Evolutionary conservation across 345 rosid genomes (phyloP).

Genomic region (Populus deltoides): DNA sequence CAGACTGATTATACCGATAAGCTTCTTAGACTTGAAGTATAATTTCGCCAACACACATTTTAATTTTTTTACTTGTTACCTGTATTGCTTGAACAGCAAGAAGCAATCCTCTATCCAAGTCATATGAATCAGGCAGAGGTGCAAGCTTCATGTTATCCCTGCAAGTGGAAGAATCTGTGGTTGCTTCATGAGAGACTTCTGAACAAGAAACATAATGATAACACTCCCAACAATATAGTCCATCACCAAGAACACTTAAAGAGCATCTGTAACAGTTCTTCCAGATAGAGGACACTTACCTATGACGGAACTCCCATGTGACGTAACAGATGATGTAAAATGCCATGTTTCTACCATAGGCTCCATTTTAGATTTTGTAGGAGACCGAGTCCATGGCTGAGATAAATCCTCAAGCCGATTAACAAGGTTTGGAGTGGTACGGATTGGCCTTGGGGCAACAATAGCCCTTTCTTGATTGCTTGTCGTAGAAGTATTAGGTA

Average conservation of each 20-base stretch:
- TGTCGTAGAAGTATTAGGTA: constrained; percentile 43
- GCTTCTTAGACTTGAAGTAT: neutral
- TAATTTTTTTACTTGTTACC: constrained; percentile 41
- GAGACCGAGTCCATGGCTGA: constrained; percentile 99
- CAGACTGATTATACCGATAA: neutral
- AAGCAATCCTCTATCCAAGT: constrained; percentile 93
- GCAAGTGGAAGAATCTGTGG: constrained; percentile 91
- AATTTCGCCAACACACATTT: neutral
- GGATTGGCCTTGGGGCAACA: constrained; percentile 91
- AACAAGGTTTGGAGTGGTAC: constrained; percentile 69
- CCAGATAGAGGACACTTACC: constrained; percentile 48
- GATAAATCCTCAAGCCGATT: constrained; percentile 87
- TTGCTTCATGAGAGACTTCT: constrained; percentile 93
- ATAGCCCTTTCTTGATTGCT: constrained; percentile 65
- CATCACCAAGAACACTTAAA: constrained; percentile 6
- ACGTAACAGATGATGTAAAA: constrained; percentile 54
- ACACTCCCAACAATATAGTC: constrained; percentile 18
- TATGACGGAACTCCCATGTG: constrained; percentile 45
- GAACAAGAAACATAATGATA: constrained; percentile 31
- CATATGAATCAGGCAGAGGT: constrained; percentile 97
- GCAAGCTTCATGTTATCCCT: constrained; percentile 85
- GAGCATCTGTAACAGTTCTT: constrained; percentile 1
- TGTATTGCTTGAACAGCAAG: constrained; percentile 99
- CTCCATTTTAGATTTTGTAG: constrained; percentile 95
- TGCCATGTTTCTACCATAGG: constrained; percentile 80